Conservation (phyloP, 2,329 filamentous ascomycete genomes). For the Penicillium sp. region DNA sequence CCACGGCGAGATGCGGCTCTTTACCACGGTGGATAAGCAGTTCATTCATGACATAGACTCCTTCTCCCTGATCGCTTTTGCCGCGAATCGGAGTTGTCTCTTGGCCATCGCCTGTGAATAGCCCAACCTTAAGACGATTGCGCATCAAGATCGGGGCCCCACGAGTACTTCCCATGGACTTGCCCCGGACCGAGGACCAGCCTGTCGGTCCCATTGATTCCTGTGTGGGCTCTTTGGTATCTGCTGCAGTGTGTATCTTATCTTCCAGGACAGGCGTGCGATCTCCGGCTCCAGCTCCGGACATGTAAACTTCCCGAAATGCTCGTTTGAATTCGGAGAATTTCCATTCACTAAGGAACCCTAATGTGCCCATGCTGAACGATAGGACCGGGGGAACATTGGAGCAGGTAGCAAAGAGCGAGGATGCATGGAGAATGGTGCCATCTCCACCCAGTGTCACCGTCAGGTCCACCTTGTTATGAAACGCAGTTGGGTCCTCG, state of each 20-base stretch:
- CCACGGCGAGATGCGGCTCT: constrained; percentile 84
- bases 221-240: constrained; percentile 9
- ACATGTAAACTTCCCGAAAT: constrained; percentile 91
- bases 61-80: constrained; percentile 37
- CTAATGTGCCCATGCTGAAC: constrained; percentile 95
- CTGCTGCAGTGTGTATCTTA: constrained; percentile 22
- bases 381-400: constrained; percentile 87
- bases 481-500: constrained; percentile 52
- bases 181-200: constrained; percentile 76
- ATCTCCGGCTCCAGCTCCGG: constrained; percentile 57
- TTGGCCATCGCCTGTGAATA: constrained; percentile 72
- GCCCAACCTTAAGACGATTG: constrained; percentile 80
- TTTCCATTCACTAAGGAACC: constrained; percentile 95
- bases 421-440: constrained; percentile 82
- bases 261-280: constrained; percentile 44
- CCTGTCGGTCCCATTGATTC: constrained; percentile 45
- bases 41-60: constrained; percentile 83
- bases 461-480: constrained; percentile 82
- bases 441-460: constrained; percentile 92
- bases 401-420: constrained; percentile 77
- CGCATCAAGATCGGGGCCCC: constrained; percentile 81
- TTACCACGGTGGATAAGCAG: constrained; percentile 89
- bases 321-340: constrained; percentile 90
- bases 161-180: constrained; percentile 73
- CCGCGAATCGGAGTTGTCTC: constrained; percentile 44